Conservation (phyloP, 2,329 filamentous ascomycete species). For the Zalaria obscura region DNA sequence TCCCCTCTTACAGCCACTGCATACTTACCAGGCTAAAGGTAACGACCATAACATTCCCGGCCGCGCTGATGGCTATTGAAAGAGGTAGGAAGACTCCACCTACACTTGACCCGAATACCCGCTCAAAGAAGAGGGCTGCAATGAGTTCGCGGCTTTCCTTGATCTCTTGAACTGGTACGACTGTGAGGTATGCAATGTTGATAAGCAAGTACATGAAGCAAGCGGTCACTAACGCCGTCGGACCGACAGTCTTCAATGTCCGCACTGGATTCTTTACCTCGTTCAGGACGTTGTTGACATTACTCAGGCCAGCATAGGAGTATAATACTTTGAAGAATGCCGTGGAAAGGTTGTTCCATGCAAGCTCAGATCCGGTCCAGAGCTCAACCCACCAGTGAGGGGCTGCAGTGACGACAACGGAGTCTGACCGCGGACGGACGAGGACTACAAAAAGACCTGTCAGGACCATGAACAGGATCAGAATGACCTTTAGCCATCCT, state of each 20-base stretch:
- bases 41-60: conserved; percentile 60
- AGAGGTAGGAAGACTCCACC: conserved; percentile 46
- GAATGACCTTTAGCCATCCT: conserved; percentile 24
- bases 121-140: conserved; percentile 52
- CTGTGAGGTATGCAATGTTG: conserved; percentile 49
- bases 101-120: conserved; percentile 44
- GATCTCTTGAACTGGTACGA: conserved; percentile 54
- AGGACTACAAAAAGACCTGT: conserved; percentile 21
- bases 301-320: conserved; percentile 52
- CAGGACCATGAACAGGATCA: conserved; percentile 24
- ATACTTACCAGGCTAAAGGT: conserved; percentile 46
- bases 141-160: conserved; percentile 52
- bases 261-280: conserved; percentile 56
- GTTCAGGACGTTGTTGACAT: conserved; percentile 57
- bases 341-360: conserved; percentile 52
- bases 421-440: conserved; percentile 8
- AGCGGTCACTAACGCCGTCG: conserved; percentile 45
- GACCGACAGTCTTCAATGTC: conserved; percentile 48
- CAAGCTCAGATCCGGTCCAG: conserved; percentile 28
- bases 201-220: conserved; percentile 52
- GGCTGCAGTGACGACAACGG: conserved; percentile 4
- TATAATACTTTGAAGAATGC: conserved; percentile 55
- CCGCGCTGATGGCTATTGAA: conserved; percentile 51
- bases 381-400: conserved; percentile 7
- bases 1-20: background rate